A percentile compares a stretch with the other conserved stretches of the same genome.
Evolutionary conservation across 208 protist species (phyloP).

Genomic region (Leishmania tropica): DNA sequence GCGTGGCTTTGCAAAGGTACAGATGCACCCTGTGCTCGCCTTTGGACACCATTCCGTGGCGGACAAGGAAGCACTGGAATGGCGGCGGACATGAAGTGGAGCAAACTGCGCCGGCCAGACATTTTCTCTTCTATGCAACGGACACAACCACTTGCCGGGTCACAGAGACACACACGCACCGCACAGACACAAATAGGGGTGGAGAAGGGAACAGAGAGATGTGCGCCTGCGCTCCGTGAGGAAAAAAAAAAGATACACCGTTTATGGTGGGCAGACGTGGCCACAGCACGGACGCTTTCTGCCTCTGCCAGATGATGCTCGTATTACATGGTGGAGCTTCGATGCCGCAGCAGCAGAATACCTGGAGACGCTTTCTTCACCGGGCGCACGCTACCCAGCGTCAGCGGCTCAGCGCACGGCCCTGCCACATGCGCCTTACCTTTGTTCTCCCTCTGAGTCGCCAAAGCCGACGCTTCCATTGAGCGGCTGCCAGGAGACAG

Average conservation of each 20-base stretch:
- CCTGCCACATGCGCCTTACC: not conserved
- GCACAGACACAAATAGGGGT: not conserved
- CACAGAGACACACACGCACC: not conserved
- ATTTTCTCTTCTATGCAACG: not conserved
- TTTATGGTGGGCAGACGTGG: not conserved
- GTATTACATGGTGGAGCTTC: not conserved
- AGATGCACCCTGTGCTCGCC: not conserved
- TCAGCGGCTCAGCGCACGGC: slow-evolving; percentile 13
- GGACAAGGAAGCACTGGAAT: not conserved
- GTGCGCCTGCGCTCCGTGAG: not conserved
- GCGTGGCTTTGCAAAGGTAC: not conserved
- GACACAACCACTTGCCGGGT: not conserved
- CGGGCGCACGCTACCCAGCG: slow-evolving; percentile 29
- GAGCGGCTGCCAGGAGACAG: not conserved
- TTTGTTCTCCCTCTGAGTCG: not conserved
- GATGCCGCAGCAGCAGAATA: slow-evolving; percentile 24
- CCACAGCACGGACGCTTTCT: not conserved
- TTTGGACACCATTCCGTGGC: not conserved
- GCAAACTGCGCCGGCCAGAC: no score
- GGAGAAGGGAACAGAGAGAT: not conserved
- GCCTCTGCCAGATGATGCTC: not conserved
- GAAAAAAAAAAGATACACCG: not conserved
- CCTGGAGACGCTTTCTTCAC: slow-evolving; percentile 46
- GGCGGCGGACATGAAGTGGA: not conserved
- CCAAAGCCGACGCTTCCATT: not conserved